Base-by-base conservation (phyloP, 2,329 filamentous ascomycete genomes). In the Ascochyta lentis region DNA sequence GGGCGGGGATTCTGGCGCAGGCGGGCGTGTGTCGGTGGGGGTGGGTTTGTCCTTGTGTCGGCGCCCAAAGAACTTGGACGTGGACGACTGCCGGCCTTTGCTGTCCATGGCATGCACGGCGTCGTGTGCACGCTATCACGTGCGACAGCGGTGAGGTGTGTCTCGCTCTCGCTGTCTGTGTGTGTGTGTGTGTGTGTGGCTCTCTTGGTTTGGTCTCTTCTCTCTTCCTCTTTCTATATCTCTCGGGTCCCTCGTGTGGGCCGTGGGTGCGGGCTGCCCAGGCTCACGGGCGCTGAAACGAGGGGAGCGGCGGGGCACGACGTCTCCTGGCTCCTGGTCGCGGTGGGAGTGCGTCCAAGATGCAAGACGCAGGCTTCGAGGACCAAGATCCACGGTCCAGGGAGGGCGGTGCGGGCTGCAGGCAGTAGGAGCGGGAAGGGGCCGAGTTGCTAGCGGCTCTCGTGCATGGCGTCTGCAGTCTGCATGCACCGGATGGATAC, bases 61-160 rank as follows among this genome's bases (percentile, higher is more conserved):
- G 72, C 92, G 86, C 70, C 91, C 92, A 80, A 97, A 97, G 81
- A 97, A 92, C 60, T 89, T 89, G 73, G 86, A 84, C 73, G 87
- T 89, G 71, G 91, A 92, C 63, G 90, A 92, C 81, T 94, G 90
- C 77, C 90, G 87, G 70, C 89, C 83, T 80, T 93, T 92, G 80
- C 91, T 89, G 80, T 89, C 83, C 73, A 85, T 68, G 82, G 44
- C 54, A 37, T 33, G 50, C 40, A 31, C 40, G 16, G 31, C 44
- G 15, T 27, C 27, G 27, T 29, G 7, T 29, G 27, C 27, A 10
- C 12, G 27, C 27, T 8, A 10, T 29, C 27, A 29, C 27, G 27
- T 8, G 6, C 27, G 27, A 29, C 27, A 29, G 27, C 19, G 19
- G 19, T 19, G 19, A 19, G 19, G 19, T 19, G 19, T 19, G 19